Conservation (phyloP, 306 rosid genomes). For the Acacia melanoxylon region DNA sequence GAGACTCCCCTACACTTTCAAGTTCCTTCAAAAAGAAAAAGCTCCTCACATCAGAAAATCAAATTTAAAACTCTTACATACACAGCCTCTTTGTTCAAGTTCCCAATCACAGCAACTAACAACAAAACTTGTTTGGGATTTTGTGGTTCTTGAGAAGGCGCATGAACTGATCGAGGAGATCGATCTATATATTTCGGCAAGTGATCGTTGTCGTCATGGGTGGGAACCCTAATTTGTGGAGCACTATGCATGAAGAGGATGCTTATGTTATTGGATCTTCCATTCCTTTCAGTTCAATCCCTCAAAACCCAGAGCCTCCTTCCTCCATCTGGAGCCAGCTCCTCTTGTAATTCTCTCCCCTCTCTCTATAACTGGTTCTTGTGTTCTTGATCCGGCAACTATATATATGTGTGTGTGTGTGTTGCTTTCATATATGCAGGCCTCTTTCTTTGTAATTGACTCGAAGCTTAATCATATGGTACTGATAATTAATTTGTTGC, state of each 20-base stretch:
- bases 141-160: background rate
- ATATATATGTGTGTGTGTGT: background rate
- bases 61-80: conserved; percentile 20
- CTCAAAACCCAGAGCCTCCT: conserved; percentile 46
- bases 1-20: conserved; percentile 17
- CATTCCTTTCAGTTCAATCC: conserved; percentile 45
- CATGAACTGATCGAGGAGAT: background rate
- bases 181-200: background rate
- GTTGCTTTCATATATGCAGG: background rate
- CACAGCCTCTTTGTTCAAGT: conserved; percentile 30
- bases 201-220: conserved; percentile 50
- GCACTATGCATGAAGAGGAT: conserved; percentile 32
- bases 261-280: conserved; percentile 56
- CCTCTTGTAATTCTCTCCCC: conserved; percentile 45
- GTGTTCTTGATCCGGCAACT: background rate
- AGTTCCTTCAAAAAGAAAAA: conserved; percentile 45
- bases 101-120: conserved; percentile 30
- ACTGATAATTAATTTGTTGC: background rate
- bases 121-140: background rate
- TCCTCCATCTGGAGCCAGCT: conserved; percentile 67
- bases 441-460: background rate
- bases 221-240: conserved; percentile 93
- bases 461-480: background rate
- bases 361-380: background rate
- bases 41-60: background rate